Evolutionary conservation across 495 filamentous ascomycete species (phyloP).

Genomic region (Lepraria neglecta): DNA sequence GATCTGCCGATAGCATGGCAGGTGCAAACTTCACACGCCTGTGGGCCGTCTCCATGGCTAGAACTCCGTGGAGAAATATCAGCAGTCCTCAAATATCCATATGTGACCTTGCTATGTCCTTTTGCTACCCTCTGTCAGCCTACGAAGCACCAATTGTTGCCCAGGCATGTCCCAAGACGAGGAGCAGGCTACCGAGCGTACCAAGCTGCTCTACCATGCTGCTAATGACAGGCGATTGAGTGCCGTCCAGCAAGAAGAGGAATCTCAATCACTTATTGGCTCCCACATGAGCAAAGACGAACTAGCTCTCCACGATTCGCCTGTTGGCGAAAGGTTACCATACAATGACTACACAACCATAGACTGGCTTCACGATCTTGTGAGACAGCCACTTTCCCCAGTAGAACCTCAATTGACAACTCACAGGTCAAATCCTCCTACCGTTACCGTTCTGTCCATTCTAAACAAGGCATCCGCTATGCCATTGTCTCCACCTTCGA

Average conservation of each 20-base stretch:
- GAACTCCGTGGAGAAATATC: not conserved
- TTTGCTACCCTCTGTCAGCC: not conserved
- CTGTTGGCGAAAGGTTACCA: conserved; percentile 48
- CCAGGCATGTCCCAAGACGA: conserved; percentile 24
- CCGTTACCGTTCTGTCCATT: conserved; percentile 40
- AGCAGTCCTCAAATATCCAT: not conserved
- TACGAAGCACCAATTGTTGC: not conserved
- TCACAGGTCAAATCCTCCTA: conserved; percentile 51
- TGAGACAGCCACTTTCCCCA: conserved; percentile 20
- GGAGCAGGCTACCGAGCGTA: conserved; percentile 32
- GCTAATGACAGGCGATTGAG: conserved; percentile 31
- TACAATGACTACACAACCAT: conserved; percentile 55
- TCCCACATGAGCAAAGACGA: conserved; percentile 40
- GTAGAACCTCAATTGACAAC: conserved; percentile 10
- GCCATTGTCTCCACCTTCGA: conserved; percentile 35
- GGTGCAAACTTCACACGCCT: not conserved
- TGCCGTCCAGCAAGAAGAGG: conserved; percentile 33
- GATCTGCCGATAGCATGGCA: not conserved
- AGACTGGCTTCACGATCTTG: conserved; percentile 55
- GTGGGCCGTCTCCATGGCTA: not conserved
- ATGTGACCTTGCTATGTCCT: not conserved
- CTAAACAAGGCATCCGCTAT: conserved; percentile 36
- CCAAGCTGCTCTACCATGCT: conserved; percentile 29
- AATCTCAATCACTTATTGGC: conserved; percentile 31
- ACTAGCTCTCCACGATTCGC: conserved; percentile 36